Evolutionary conservation across 495 filamentous ascomycete species (phyloP).

Genomic region (Penicillium dipodomyicola): DNA sequence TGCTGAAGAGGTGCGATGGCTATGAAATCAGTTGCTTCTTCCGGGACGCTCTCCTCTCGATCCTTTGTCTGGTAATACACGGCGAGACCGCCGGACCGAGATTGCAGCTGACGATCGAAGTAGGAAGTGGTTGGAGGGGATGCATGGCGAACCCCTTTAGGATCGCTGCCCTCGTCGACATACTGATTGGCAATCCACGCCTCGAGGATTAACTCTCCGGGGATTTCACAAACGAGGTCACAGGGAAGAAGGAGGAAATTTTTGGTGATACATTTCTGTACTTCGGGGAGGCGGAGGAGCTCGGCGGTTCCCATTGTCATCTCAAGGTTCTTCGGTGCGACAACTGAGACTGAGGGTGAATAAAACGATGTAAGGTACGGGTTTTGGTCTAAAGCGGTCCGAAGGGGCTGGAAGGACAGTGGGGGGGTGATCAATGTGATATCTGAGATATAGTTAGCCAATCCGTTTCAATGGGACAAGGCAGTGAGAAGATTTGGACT

Average conservation of each 20-base stretch:
- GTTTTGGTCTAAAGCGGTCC: conserved; percentile 76
- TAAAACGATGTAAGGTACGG: conserved; percentile 83
- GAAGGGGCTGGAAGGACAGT: conserved; percentile 64
- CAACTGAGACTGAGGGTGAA: conserved; percentile 65
- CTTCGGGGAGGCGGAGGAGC: conserved; percentile 75
- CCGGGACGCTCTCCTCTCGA: conserved; percentile 66
- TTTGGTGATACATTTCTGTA: conserved; percentile 64
- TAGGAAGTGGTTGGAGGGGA: conserved; percentile 36
- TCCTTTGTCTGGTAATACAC: conserved; percentile 87
- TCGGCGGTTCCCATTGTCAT: conserved; percentile 84
- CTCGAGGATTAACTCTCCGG: conserved; percentile 74
- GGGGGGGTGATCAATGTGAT: conserved; percentile 83
- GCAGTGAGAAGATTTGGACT: conserved; percentile 10
- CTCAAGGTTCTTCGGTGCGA: conserved; percentile 68
- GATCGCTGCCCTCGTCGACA: conserved; percentile 48
- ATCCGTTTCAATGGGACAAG: background rate
- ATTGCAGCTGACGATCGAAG: conserved; percentile 52
- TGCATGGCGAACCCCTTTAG: conserved; percentile 25
- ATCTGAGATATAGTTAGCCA: conserved; percentile 45
- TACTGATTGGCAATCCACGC: conserved; percentile 86
- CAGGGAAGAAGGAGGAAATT: conserved; percentile 92
- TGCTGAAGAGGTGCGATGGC: conserved; percentile 62
- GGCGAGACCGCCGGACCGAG: conserved; percentile 70
- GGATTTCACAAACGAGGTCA: conserved; percentile 87
- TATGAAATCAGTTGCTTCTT: conserved; percentile 86